These are phyloP conservation scores for Hanseniaspora nectarophila DNA, from an alignment of 805 yeast species.

Conservation along the genomic window DNA sequence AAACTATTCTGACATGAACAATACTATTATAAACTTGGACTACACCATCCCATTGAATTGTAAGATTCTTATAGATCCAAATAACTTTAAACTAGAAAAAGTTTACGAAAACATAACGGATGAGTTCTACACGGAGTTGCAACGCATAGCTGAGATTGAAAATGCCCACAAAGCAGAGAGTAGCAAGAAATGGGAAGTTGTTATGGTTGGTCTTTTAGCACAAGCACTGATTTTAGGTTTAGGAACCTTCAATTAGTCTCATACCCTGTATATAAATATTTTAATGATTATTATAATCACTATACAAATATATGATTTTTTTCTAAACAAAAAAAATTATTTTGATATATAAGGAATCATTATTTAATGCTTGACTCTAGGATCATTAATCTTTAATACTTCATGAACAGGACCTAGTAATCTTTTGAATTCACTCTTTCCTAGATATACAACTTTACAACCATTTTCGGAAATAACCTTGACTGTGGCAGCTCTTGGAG, in stretches of 20 bases:
- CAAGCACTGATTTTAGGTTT: conserved; percentile 7
- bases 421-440: conserved; percentile 86
- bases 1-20: neutral
- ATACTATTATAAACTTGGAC: neutral
- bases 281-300: too few relatives aligned
- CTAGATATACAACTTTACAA: conserved; percentile 83
- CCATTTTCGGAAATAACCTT: conserved; percentile 45
- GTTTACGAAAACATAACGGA: conserved; percentile 6
- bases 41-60: conserved; percentile 10
- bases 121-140: conserved; percentile 9
- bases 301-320: neutral
- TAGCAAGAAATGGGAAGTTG: conserved; percentile 8
- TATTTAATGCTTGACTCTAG: conserved; percentile 34
- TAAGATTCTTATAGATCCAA: conserved; percentile 4
- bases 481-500: conserved; percentile 90
- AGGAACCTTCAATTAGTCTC: conserved; percentile 6
- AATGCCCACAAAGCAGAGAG: neutral
- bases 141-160: neutral
- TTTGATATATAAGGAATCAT: neutral
- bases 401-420: conserved; percentile 90
- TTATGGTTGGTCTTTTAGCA: conserved; percentile 8
- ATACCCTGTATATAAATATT: too few relatives aligned
- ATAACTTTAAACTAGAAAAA: neutral
- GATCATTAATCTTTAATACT: conserved; percentile 75
- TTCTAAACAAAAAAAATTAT: neutral